These are phyloP conservation scores for Arctium minus DNA, from an alignment of 129 eudicot genomes.

Conservation along the genomic window DNA sequence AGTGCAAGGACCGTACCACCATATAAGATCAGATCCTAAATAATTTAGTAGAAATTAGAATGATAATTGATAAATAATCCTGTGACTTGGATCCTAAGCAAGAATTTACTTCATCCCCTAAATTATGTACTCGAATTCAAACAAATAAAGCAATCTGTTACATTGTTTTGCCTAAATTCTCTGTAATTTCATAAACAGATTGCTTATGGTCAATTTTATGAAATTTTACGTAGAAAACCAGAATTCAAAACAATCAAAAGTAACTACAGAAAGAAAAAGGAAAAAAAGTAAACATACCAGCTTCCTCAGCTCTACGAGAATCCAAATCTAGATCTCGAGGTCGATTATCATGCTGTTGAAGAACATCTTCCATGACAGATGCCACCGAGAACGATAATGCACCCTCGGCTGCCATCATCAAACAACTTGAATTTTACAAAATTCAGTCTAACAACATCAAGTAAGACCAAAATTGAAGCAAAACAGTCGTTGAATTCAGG, in stretches of 20 bases:
- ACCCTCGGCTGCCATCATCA: constrained; percentile 54
- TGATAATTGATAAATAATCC: not conserved
- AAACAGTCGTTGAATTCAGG: not conserved
- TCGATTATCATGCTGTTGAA: constrained; percentile 77
- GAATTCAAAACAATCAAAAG: not conserved
- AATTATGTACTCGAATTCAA: not conserved
- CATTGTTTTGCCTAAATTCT: not conserved
- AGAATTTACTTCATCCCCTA: not conserved
- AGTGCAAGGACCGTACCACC: not conserved
- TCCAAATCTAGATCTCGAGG: constrained; percentile 76
- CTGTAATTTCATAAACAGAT: not conserved
- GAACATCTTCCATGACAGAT: constrained; percentile 93
- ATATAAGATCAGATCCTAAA: not conserved
- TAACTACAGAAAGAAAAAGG: not conserved
- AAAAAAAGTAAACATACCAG: constrained; percentile 42
- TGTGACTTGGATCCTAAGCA: not conserved
- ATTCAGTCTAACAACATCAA: constrained; percentile 15
- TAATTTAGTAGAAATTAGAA: not conserved
- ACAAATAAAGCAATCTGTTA: not conserved
- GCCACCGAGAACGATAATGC: constrained; percentile 68
- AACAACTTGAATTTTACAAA: constrained; percentile 9
- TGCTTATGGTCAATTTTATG: not conserved
- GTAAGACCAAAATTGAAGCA: not conserved
- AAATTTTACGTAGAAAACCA: not conserved
- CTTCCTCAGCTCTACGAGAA: constrained; percentile 92